Evolutionary conservation across 164 flowering plant species (phyloP).

Genomic region (Sedum album): DNA sequence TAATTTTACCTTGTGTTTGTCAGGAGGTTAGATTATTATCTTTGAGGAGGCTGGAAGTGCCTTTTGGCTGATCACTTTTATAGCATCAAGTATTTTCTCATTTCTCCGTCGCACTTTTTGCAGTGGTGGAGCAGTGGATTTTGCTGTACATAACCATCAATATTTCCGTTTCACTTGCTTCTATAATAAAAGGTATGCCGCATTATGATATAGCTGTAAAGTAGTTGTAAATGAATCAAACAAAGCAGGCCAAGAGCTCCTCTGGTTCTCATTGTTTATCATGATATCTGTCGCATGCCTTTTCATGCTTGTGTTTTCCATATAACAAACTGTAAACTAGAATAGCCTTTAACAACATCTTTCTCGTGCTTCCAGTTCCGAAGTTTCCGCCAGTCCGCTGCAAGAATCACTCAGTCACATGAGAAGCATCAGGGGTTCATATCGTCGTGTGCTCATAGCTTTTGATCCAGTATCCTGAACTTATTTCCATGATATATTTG

Average conservation of each 20-base stretch:
- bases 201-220: constrained; percentile 4
- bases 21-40: too few relatives aligned
- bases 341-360: not conserved
- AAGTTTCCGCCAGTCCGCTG: not conserved
- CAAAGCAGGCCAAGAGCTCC: not conserved
- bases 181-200: constrained; percentile 24
- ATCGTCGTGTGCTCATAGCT: too few relatives aligned
- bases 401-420: not conserved
- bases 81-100: not conserved
- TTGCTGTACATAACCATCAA: constrained; percentile 92
- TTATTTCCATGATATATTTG: too few relatives aligned
- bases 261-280: constrained; percentile 1
- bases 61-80: too few relatives aligned
- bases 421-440: not conserved
- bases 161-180: constrained; percentile 56
- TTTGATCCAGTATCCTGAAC: too few relatives aligned
- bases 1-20: too few relatives aligned
- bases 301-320: not conserved
- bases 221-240: not conserved
- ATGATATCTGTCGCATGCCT: not conserved
- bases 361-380: not conserved
- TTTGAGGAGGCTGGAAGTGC: too few relatives aligned
- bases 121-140: constrained; percentile 98
- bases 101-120: constrained; percentile 11
- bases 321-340: not conserved